Conservation (phyloP, 2,329 filamentous ascomycete genomes). For the Scedosporium dehoogii region DNA sequence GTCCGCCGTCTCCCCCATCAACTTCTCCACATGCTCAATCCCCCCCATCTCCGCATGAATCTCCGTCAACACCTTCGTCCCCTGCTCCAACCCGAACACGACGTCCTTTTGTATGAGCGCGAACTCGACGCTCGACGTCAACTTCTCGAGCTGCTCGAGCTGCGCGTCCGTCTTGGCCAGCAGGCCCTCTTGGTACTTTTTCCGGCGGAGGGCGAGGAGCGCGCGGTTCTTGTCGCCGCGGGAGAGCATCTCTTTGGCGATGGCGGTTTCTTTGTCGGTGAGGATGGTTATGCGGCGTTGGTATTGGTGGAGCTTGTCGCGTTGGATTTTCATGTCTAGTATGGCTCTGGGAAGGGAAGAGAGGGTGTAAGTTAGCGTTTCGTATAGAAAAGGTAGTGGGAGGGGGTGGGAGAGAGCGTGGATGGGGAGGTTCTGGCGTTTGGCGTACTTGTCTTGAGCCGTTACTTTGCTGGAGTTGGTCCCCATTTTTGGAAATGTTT, state of each 20-base stretch:
- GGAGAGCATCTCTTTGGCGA: constrained; percentile 74
- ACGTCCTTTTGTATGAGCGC: constrained; percentile 95
- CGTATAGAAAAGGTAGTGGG: constrained; percentile 3
- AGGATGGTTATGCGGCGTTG: constrained; percentile 81
- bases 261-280: constrained; percentile 76
- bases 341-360: constrained; percentile 58
- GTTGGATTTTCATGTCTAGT: constrained; percentile 93
- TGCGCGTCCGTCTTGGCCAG: constrained; percentile 84
- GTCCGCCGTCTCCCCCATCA: constrained; percentile 87
- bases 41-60: constrained; percentile 96
- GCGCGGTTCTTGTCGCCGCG: constrained; percentile 72
- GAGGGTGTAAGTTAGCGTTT: constrained; percentile 8
- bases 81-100: constrained; percentile 83
- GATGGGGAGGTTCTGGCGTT: constrained; percentile 15
- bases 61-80: constrained; percentile 77
- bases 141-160: constrained; percentile 83
- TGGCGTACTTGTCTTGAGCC: constrained; percentile 70
- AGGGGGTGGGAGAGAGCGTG: constrained; percentile 10
- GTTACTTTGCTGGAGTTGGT: constrained; percentile 48
- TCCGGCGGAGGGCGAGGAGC: constrained; percentile 78
- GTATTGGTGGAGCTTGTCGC: constrained; percentile 94
- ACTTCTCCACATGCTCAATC: constrained; percentile 83
- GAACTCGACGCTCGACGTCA: constrained; percentile 88
- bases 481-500: constrained; percentile 31
- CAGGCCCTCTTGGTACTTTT: constrained; percentile 93